Base-by-base conservation (phyloP, 768 basidiomycete species). In the Punctularia strigosozonata region DNA sequence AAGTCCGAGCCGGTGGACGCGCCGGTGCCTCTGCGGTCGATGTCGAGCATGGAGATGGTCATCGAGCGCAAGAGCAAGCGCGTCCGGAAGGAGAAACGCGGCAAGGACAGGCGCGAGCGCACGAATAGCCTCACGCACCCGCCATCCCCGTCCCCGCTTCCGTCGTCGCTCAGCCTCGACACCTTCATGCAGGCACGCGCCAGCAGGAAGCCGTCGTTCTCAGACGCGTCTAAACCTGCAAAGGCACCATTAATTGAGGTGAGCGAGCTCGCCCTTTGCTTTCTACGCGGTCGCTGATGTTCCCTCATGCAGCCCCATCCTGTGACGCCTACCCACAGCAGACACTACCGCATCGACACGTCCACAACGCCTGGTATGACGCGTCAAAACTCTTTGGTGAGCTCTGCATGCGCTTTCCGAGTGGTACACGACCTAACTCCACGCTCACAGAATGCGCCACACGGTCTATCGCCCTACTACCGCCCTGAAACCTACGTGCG, bases 21-120 rank as follows among this genome's bases (percentile, higher is more conserved):
- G 18, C 38, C 60, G 31, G 54, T 70, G 37, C 68, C 75, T 10
- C 54, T 65, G 18, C 72, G 79, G 22, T 73, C 70, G 25, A 73
- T 74, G 58, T 78, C 80, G 46, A 81, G 69, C 52, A 85, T 86
- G 83, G 79, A 86, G 45, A 61, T 73, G 60, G 72, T 86, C 30
- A 69, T 86, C 44, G 83, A 85, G 54, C 71, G 78, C 32, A 79
- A 82, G 54, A 65, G 56, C 42, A 68, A 75, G 40, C 8, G 18
- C 10, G 20, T 8, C 10, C 10, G 20, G 33, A 8, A 34, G 47
- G 60, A 56, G 18, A 42, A 39, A 17, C 58, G 57, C 42, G 46
- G 42, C 19, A 18, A 25, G 41, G 30, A 39, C 24, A 39, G 40
- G 28, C 22, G 39, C 17, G 31, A 43, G 32, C 67, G 61, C 44